Conservation (phyloP, 306 rosid genomes). For the Vachellia pachyceras region DNA sequence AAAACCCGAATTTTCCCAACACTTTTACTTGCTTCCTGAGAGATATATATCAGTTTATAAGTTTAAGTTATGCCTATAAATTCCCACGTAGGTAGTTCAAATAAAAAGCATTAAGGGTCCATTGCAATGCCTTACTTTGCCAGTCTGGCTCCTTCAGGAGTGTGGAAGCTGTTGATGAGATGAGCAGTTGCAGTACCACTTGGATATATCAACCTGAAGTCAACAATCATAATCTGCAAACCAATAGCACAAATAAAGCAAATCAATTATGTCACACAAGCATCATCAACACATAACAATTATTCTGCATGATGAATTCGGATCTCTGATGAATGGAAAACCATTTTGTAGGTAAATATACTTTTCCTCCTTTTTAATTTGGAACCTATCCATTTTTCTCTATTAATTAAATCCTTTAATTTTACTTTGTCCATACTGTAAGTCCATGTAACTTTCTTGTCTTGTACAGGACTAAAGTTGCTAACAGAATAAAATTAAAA, state of each 20-base stretch:
- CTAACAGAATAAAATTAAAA: too few relatives aligned
- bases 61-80: background rate
- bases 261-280: slow-evolving; percentile 16
- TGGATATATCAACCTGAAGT: slow-evolving; percentile 66
- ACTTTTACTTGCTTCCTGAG: slow-evolving; percentile 63
- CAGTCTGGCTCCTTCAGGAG: slow-evolving; percentile 66
- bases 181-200: slow-evolving; percentile 67
- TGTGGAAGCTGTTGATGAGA: slow-evolving; percentile 74
- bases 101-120: slow-evolving; percentile 1
- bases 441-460: too few relatives aligned
- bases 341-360: too few relatives aligned
- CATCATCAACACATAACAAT: background rate
- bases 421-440: too few relatives aligned
- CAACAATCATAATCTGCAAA: slow-evolving; percentile 56
- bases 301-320: background rate
- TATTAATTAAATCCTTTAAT: too few relatives aligned
- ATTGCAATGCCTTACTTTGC: slow-evolving; percentile 49
- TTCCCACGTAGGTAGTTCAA: background rate
- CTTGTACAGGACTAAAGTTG: too few relatives aligned
- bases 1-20: slow-evolving; percentile 62
- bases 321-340: too few relatives aligned
- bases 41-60: background rate
- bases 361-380: too few relatives aligned
- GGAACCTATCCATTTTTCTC: too few relatives aligned
- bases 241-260: background rate